Conservation (phyloP, 495 filamentous ascomycete genomes). For the Daldinia concentrica region DNA sequence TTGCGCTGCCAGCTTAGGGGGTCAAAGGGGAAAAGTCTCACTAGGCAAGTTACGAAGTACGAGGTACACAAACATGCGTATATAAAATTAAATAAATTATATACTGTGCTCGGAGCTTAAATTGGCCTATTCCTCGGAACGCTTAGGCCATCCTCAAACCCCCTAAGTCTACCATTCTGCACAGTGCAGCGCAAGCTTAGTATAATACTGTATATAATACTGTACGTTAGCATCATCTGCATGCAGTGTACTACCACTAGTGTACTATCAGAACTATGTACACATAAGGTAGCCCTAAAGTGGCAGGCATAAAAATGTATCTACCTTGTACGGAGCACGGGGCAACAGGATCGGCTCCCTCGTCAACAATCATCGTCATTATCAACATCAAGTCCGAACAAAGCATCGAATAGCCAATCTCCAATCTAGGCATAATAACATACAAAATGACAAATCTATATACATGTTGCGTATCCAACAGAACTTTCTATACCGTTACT, state of each 20-base stretch:
- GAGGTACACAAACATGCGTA: neutral
- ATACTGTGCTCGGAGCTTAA: slow-evolving; percentile 38
- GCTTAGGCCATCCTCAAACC: slow-evolving; percentile 18
- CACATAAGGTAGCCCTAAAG: neutral
- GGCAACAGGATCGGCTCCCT: slow-evolving; percentile 23
- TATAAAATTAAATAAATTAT: slow-evolving; percentile 20
- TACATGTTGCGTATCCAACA: neutral
- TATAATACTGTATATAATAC: no score
- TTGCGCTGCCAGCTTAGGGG: neutral
- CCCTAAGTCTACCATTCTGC: slow-evolving; percentile 13
- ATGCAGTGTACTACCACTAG: neutral
- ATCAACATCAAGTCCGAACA: neutral
- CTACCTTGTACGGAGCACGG: slow-evolving; percentile 20
- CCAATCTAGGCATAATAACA: neutral
- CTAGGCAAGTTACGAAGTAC: neutral
- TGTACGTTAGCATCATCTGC: neutral
- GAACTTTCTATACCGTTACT: neutral
- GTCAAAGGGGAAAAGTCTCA: neutral
- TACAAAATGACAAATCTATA: neutral
- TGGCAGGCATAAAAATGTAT: slow-evolving; percentile 28
- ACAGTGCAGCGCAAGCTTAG: slow-evolving; percentile 16
- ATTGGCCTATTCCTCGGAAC: slow-evolving; percentile 25
- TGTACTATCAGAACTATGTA: no score
- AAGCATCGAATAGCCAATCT: neutral
- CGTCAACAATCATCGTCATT: slow-evolving; percentile 4